Percentiles rank a stretch among this genome's conserved stretches.
Evolutionary conservation across 2,329 filamentous ascomycete genomes (phyloP).

Genomic region (Diaporthe capsici): DNA sequence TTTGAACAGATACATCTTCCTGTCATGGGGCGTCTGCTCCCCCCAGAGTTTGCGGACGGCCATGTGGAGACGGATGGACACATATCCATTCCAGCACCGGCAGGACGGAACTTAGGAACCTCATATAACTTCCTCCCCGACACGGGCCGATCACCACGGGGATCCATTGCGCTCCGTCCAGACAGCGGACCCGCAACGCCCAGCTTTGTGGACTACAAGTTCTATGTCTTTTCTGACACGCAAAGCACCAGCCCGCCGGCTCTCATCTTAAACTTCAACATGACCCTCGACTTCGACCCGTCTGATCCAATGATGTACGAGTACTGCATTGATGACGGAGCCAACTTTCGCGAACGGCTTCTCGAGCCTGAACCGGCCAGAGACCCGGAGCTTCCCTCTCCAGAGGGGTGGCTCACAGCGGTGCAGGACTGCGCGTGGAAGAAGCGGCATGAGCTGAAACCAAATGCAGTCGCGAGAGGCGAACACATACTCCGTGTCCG

Average conservation of each 20-base stretch:
- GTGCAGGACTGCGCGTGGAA: slow-evolving; percentile 43
- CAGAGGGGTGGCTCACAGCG: slow-evolving; percentile 40
- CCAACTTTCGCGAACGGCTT: slow-evolving; percentile 37
- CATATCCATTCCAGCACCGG: slow-evolving; percentile 53
- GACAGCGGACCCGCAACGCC: neutral
- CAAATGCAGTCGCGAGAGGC: slow-evolving; percentile 25
- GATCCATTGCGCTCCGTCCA: slow-evolving; percentile 51
- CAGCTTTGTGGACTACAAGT: slow-evolving; percentile 28
- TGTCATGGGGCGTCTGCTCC: slow-evolving; percentile 45
- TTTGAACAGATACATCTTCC: slow-evolving; percentile 53
- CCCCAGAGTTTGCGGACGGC: slow-evolving; percentile 57
- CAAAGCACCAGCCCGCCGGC: slow-evolving; percentile 28
- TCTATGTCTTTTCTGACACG: slow-evolving; percentile 29
- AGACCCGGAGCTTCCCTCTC: slow-evolving; percentile 34
- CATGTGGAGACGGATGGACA: slow-evolving; percentile 62
- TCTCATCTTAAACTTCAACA: slow-evolving; percentile 55
- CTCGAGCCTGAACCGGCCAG: slow-evolving; percentile 45
- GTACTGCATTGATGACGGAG: slow-evolving; percentile 53
- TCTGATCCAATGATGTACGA: slow-evolving; percentile 59
- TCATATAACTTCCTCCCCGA: slow-evolving; percentile 54
- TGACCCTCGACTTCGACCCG: slow-evolving; percentile 52
- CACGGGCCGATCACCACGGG: slow-evolving; percentile 57
- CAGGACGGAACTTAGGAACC: slow-evolving; percentile 43
- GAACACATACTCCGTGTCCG: slow-evolving; percentile 48
- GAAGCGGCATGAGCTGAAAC: slow-evolving; percentile 24